These are phyloP conservation scores for Sicyos edulis DNA, from an alignment of 306 rosid genomes.

Conservation along the genomic window DNA sequence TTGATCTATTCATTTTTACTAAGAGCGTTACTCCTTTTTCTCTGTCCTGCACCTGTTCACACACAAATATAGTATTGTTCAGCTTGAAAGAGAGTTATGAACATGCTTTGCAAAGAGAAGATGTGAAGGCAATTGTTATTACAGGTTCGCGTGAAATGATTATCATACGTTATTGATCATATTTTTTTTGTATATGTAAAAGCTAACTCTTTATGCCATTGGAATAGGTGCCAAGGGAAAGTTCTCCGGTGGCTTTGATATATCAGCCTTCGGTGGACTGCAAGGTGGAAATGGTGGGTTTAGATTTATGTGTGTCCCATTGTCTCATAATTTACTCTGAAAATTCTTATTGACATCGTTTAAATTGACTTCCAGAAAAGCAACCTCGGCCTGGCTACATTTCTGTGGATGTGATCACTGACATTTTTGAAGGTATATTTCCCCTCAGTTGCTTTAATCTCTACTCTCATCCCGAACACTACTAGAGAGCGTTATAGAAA, in stretches of 20 bases:
- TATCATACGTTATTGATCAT: constrained; percentile 2
- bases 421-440: constrained; percentile 17
- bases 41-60: neutral
- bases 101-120: constrained; percentile 62
- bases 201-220: constrained; percentile 19
- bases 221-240: constrained; percentile 72
- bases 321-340: neutral
- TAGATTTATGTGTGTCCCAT: neutral
- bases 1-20: neutral
- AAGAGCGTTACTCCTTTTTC: neutral
- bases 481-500: neutral
- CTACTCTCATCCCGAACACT: neutral
- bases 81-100: constrained; percentile 68
- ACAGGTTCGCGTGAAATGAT: constrained; percentile 45
- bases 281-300: constrained; percentile 53
- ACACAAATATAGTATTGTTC: constrained; percentile 39
- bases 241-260: constrained; percentile 98
- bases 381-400: constrained; percentile 55
- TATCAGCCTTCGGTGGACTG: constrained; percentile 56
- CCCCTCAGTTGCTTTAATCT: neutral
- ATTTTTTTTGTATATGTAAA: constrained; percentile 15
- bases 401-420: constrained; percentile 42
- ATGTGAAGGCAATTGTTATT: constrained; percentile 84
- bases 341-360: constrained; percentile 20
- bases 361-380: constrained; percentile 27